These are phyloP conservation scores for Termitomyces sp. DNA, from an alignment of 768 basidiomycete genomes.

Conservation along the genomic window DNA sequence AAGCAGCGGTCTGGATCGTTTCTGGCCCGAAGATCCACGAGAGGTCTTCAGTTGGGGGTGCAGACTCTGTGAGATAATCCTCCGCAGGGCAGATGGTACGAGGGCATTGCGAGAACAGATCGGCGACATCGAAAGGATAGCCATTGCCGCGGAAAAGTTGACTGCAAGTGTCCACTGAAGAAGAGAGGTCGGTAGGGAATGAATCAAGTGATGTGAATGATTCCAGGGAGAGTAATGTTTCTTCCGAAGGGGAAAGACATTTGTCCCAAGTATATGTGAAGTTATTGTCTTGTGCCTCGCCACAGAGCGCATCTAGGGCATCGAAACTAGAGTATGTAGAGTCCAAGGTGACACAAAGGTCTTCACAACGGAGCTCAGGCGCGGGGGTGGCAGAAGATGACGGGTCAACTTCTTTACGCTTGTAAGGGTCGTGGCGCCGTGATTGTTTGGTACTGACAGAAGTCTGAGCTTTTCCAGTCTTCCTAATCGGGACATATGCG, in stretches of 20 bases:
- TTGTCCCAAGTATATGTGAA: slow-evolving; percentile 6
- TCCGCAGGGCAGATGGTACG: not conserved
- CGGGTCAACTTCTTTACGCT: not conserved
- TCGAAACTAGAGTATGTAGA: not conserved
- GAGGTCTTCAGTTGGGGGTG: not conserved
- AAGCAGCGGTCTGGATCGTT: not conserved
- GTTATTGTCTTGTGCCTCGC: not conserved
- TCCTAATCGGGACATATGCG: slow-evolving; percentile 13
- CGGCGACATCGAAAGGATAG: not conserved
- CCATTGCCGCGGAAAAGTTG: not conserved
- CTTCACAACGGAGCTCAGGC: not conserved
- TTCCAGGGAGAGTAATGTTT: not conserved
- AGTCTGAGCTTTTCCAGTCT: not conserved
- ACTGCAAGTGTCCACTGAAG: not conserved
- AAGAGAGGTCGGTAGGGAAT: not conserved
- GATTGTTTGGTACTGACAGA: not conserved
- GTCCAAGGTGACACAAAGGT: not conserved
- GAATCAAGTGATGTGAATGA: not conserved
- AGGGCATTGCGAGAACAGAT: not conserved
- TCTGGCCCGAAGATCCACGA: not conserved
- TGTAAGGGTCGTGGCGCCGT: not conserved
- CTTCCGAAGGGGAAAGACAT: not conserved
- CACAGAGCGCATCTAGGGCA: not conserved
- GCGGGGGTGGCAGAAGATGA: not conserved
- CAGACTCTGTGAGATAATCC: not conserved